phyloP scores from a whole-genome alignment of 1,284 basidiomycete species.

The Apiotrichum domesticum region DNA sequence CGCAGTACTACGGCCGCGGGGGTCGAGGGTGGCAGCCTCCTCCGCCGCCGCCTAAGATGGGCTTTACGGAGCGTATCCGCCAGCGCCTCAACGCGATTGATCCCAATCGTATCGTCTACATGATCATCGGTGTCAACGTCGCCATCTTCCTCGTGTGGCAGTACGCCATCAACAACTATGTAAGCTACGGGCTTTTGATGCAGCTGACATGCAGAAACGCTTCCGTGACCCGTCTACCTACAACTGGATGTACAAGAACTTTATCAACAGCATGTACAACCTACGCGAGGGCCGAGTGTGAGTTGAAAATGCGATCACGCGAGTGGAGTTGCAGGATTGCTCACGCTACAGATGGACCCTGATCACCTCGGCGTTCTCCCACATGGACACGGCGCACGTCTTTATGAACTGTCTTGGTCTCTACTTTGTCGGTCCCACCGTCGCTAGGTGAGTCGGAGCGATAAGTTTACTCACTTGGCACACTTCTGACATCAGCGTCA shows the following conservation, averaged over 20 bases:
- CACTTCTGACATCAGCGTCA: constrained; percentile 40
- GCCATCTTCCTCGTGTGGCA: constrained; percentile 44
- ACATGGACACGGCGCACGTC: constrained; percentile 60
- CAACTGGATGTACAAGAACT: constrained; percentile 63
- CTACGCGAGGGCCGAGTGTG: constrained; percentile 61
- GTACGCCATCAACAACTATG: constrained; percentile 36
- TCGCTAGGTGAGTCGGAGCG: constrained; percentile 50
- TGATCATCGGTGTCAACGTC: constrained; percentile 38
- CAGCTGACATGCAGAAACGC: constrained; percentile 24
- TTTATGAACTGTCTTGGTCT: constrained; percentile 72
- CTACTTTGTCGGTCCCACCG: constrained; percentile 68
- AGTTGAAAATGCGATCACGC: background rate
- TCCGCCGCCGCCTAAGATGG: background rate
- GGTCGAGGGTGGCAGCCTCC: background rate
- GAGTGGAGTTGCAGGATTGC: no score
- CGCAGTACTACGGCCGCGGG: background rate
- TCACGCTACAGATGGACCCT: constrained; percentile 57
- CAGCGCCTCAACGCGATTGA: constrained; percentile 1
- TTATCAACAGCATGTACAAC: constrained; percentile 58
- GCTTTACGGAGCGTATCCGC: background rate
- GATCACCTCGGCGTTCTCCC: constrained; percentile 69
- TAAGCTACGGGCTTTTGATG: constrained; percentile 15
- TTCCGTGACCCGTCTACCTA: constrained; percentile 53
- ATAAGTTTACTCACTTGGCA: background rate
- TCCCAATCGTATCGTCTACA: constrained; percentile 3